These are phyloP conservation scores for Didymella sp. DNA, from an alignment of 2,329 filamentous ascomycete genomes.

Conservation along the genomic window DNA sequence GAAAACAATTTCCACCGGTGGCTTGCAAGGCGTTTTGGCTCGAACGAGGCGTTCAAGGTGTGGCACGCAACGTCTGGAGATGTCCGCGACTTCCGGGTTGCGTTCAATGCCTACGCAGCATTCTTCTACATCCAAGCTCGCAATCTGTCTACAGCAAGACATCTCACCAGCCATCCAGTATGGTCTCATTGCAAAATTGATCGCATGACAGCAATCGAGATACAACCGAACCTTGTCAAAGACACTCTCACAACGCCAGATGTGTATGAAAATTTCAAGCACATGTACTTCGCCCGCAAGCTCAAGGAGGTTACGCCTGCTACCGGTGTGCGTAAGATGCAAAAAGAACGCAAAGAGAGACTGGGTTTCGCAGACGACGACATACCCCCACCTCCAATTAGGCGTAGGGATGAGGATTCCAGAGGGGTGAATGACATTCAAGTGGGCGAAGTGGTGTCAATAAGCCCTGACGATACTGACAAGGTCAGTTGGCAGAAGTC, in stretches of 20 bases:
- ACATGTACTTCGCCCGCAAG: conserved; percentile 65
- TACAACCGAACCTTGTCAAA: conserved; percentile 27
- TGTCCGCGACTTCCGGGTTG: conserved; percentile 66
- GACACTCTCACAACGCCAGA: conserved; percentile 75
- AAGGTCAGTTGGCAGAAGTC: conserved; percentile 62
- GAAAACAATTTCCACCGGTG: conserved; percentile 63
- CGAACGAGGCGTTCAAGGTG: conserved; percentile 51
- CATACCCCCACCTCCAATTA: background rate
- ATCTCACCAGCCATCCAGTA: conserved; percentile 52
- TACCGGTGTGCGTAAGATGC: conserved; percentile 10
- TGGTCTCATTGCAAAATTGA: conserved; percentile 59
- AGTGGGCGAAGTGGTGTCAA: conserved; percentile 59
- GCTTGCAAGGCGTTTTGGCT: conserved; percentile 58
- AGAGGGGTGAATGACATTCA: background rate
- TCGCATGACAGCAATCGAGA: conserved; percentile 14
- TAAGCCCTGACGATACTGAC: conserved; percentile 57
- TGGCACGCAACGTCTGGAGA: conserved; percentile 62
- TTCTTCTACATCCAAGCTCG: conserved; percentile 72
- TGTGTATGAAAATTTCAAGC: conserved; percentile 67
- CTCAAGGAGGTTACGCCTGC: conserved; percentile 50
- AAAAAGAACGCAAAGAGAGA: conserved; percentile 19
- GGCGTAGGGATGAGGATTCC: conserved; percentile 28
- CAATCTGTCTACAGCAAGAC: conserved; percentile 54
- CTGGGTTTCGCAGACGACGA: conserved; percentile 29
- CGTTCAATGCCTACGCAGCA: conserved; percentile 64